These are phyloP conservation scores for Aspergillus campestris DNA, from an alignment of 495 filamentous ascomycete genomes.

Conservation along the genomic window DNA sequence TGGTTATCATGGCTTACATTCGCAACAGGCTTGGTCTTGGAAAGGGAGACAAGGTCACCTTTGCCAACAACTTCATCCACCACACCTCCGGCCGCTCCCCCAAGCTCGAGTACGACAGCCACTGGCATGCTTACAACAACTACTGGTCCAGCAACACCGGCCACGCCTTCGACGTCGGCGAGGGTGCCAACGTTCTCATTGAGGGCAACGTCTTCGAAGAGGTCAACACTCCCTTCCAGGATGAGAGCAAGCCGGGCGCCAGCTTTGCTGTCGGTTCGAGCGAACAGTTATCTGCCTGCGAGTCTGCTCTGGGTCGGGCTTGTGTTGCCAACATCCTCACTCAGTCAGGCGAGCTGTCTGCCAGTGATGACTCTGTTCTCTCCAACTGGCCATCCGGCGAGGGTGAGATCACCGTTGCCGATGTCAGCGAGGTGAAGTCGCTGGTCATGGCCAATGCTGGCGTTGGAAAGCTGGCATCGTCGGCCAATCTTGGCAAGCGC, in stretches of 20 bases:
- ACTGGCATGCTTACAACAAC: conserved; percentile 36
- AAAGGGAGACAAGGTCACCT: conserved; percentile 24
- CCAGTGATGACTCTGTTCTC: conserved; percentile 16
- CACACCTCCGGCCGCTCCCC: conserved; percentile 45
- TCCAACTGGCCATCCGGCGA: conserved; percentile 18
- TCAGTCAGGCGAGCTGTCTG: conserved; percentile 14
- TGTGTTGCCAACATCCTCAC: conserved; percentile 20
- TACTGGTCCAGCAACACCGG: conserved; percentile 29
- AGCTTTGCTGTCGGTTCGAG: conserved; percentile 16
- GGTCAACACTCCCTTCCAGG: conserved; percentile 17
- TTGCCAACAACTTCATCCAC: conserved; percentile 36
- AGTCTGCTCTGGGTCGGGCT: conserved; percentile 18
- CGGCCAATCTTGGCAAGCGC: too few relatives aligned
- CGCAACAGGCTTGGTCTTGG: conserved; percentile 20
- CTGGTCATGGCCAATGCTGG: conserved; percentile 22
- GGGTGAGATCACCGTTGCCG: conserved; percentile 9
- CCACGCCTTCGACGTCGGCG: conserved; percentile 24
- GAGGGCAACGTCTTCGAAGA: conserved; percentile 27
- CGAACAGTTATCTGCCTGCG: conserved; percentile 13
- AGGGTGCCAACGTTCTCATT: conserved; percentile 15
- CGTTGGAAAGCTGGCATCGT: conserved; percentile 17
- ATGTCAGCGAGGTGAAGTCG: conserved; percentile 14
- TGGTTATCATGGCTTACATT: too few relatives aligned
- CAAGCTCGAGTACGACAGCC: conserved; percentile 39
- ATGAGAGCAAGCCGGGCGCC: conserved; percentile 12